Base-by-base conservation (phyloP, 73 alveolate genomes). In the Stentor coeruleus region DNA sequence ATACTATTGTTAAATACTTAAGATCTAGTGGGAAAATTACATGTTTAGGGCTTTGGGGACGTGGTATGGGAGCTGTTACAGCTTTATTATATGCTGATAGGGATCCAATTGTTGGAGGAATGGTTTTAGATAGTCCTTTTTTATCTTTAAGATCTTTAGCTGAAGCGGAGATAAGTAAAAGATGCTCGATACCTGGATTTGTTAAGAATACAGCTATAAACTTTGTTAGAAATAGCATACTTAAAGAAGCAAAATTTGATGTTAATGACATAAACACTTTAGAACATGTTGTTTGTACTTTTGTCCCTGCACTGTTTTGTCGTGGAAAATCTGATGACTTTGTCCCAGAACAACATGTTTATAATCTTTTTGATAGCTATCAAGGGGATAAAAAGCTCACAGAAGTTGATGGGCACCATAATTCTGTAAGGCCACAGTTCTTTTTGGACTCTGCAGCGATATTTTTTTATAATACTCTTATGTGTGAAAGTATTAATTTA, bases 31-130 rank as follows among this genome's bases (percentile, higher is more conserved):
- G 84, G 74, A 85, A 74, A 58, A 92, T 88, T 3, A 92, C 94
- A 58, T 89, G 94, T 36, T 87, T 95, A 15, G 99, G 97, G 11
- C 77, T 95, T 57, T 95, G 99, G 98, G 99, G 99, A 20, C 87
- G 99, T 66, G 85, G 97, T 38, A 93, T 94, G 98, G 99, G 99
- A 3, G 98, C 98, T 3, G 99, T 94, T 3, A 94, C 99, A 15
- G 95, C 97, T 3, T 81, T 94, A 2, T 82, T 90, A 90, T 86
- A 90, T 86, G 95, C 92, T 35, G 93, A 85, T 59, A 82, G 93
- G 82, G 92, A 91, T 57, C 93, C 91, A 31, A 26, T 26, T 33
- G 84, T 92, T 39, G 93, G 93, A 35, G 95, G 92, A 6, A 49
- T 93, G 86, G 99, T 94, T 1, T 76, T 93, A 3, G 99, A 94